phyloP scores from a whole-genome alignment of 2,329 filamentous ascomycete species.

The Fusarium sp. region DNA sequence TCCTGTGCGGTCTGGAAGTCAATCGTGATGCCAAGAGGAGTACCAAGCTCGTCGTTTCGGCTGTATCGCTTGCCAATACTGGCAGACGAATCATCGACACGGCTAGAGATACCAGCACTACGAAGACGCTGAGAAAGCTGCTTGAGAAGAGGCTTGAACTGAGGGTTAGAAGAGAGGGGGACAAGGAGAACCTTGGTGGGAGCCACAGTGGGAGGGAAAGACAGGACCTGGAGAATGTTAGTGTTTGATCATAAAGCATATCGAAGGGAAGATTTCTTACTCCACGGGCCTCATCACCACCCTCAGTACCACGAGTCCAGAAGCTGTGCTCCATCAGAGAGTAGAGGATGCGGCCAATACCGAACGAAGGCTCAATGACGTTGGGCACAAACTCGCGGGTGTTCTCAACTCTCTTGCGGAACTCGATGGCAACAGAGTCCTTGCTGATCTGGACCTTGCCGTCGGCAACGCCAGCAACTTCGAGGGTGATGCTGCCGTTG shows the following conservation, averaged over 20 bases:
- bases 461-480: conserved; percentile 73
- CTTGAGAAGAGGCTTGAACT: conserved; percentile 82
- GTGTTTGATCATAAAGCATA: neutral
- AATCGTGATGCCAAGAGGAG: conserved; percentile 91
- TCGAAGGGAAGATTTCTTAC: conserved; percentile 66
- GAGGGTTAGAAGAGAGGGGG: conserved; percentile 82
- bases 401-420: conserved; percentile 83
- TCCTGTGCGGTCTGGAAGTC: conserved; percentile 97
- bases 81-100: conserved; percentile 89
- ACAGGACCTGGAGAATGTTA: conserved; percentile 58
- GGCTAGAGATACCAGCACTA: conserved; percentile 80
- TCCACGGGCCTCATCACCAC: conserved; percentile 79
- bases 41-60: conserved; percentile 95
- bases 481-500: conserved; percentile 79
- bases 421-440: conserved; percentile 86
- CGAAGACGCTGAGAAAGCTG: conserved; percentile 81
- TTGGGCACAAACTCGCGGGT: conserved; percentile 93
- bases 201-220: conserved; percentile 74
- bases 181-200: conserved; percentile 95
- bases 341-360: conserved; percentile 95
- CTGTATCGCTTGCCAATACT: conserved; percentile 95
- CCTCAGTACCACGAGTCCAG: conserved; percentile 79
- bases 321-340: conserved; percentile 93
- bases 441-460: conserved; percentile 83
- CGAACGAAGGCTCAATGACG: conserved; percentile 97